Base-by-base conservation (phyloP, 768 basidiomycete species). In the Mycena kentingensis region DNA sequence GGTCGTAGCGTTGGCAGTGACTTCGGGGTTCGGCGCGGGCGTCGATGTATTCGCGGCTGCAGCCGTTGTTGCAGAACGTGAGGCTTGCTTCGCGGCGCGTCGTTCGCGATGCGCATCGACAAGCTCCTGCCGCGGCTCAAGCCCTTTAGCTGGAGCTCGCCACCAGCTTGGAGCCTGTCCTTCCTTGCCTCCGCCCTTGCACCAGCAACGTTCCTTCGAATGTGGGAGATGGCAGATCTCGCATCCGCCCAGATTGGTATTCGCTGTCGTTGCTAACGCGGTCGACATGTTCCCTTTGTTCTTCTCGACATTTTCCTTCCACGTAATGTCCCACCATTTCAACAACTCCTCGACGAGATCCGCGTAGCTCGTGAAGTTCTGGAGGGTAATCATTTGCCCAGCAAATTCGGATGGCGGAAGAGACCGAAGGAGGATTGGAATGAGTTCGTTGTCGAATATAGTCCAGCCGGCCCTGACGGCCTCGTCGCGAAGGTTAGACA, bases 101-200 rank as follows among this genome's bases (percentile, higher is more conserved):
- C 44, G 29, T 36, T 34, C 36, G 22, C 19, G 44, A 11, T 25
- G 13, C 22, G 42, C 36, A 1, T 51, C 36, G 13, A 55, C 38
- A 7, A 32, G 16, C 5, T 28, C 18, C 36, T 28, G 43, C 21
- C 54, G 43, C 1, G 54, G 54, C 18, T 55, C 54, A 12, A 28
- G 31, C 10, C 43, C 54, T 2, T 8, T n/a, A 4, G 49, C n/a
- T n/a, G n/a, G 54, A 3, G 49, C 49, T 5, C 28, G 11, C 55
- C 50, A 57, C 22, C 55, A 34, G 4, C 6, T 16, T 18, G 31
- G 38, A 5, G 45, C 55, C 8, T 51, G 50, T 5, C 55, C 55
- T 29, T 56, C 55, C 31, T 37, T 39, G 12, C 55, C 55, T 10
- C 55, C 55, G 4, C 55, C 55, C 1, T 3, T 38, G 2, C 45